Conservation (phyloP, 2,329 filamentous ascomycete genomes). For the Madurella mycetomatis region DNA sequence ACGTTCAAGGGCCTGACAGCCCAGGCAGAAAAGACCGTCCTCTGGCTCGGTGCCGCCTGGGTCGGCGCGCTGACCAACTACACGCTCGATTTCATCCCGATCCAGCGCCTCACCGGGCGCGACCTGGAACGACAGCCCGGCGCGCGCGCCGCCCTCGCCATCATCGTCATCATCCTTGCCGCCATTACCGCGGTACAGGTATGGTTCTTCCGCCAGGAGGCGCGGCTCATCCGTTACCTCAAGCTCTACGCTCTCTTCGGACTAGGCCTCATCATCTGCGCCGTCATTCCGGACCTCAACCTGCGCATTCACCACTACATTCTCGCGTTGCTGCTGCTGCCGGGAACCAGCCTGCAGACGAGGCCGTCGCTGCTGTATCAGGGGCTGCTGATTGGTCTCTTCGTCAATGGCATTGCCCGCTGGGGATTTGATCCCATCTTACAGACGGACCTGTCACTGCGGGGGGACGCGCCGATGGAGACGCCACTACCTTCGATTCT, state of each 20-base stretch:
- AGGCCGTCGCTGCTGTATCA: slow-evolving; percentile 82
- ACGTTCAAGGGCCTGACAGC: slow-evolving; percentile 69
- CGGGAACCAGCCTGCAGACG: slow-evolving; percentile 84
- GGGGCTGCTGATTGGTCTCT: slow-evolving; percentile 82
- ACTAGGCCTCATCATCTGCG: slow-evolving; percentile 61
- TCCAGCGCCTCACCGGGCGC: slow-evolving; percentile 83
- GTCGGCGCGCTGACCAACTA: slow-evolving; percentile 90
- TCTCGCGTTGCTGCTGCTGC: slow-evolving; percentile 77
- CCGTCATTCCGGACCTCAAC: slow-evolving; percentile 70
- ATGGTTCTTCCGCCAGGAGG: slow-evolving; percentile 82
- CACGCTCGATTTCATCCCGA: slow-evolving; percentile 90
- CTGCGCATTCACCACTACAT: slow-evolving; percentile 96
- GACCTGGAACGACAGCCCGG: slow-evolving; percentile 88
- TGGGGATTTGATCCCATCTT: slow-evolving; percentile 92
- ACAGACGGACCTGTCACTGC: slow-evolving; percentile 71
- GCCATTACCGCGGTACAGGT: slow-evolving; percentile 69
- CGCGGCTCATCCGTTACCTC: slow-evolving; percentile 71
- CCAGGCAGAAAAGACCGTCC: slow-evolving; percentile 81
- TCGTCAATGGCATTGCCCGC: slow-evolving; percentile 87
- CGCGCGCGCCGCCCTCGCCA: slow-evolving; percentile 73
- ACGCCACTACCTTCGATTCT: slow-evolving; percentile 56
- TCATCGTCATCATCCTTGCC: slow-evolving; percentile 68
- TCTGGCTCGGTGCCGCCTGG: slow-evolving; percentile 90
- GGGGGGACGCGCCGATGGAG: slow-evolving; percentile 61
- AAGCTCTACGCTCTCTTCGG: slow-evolving; percentile 70